Conservation (phyloP, 176 grass and related monocot species). For the Paspalum vaginatum region DNA sequence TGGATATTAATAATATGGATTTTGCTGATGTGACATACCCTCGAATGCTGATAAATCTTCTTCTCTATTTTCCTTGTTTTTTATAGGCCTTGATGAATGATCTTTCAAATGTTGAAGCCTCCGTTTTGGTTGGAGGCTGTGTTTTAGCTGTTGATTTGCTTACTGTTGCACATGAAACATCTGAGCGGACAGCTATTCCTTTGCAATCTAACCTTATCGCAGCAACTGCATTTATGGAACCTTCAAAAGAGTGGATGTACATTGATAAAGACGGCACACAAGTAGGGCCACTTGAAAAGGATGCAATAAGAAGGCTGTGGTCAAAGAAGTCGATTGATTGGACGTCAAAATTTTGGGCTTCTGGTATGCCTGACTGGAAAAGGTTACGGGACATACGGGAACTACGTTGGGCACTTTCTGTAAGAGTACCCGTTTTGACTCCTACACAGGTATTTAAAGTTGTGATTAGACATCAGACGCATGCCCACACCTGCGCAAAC, state of each 20-base stretch:
- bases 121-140: conserved; percentile 93
- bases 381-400: conserved; percentile 93
- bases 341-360: conserved; percentile 94
- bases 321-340: conserved; percentile 94
- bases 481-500: too few species aligned
- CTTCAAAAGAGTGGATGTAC: conserved; percentile 97
- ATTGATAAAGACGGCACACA: conserved; percentile 88
- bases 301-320: conserved; percentile 93
- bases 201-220: conserved; percentile 97
- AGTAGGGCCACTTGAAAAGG: conserved; percentile 91
- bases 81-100: conserved; percentile 91
- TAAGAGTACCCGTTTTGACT: conserved; percentile 85
- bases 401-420: conserved; percentile 86
- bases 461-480: conserved; percentile 31
- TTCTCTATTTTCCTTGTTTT: conserved; percentile 31
- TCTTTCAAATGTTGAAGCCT: conserved; percentile 94
- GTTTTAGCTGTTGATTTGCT: conserved; percentile 94
- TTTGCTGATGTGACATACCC: conserved; percentile 21
- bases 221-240: conserved; percentile 93
- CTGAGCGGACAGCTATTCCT: conserved; percentile 94
- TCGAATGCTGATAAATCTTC: conserved; percentile 44
- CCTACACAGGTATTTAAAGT: conserved; percentile 73
- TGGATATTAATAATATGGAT: conserved; percentile 18
- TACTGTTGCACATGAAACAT: conserved; percentile 80
- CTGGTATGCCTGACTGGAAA: conserved; percentile 97